phyloP scores from a whole-genome alignment of 106 monocot species.

The Acorus calamus region DNA sequence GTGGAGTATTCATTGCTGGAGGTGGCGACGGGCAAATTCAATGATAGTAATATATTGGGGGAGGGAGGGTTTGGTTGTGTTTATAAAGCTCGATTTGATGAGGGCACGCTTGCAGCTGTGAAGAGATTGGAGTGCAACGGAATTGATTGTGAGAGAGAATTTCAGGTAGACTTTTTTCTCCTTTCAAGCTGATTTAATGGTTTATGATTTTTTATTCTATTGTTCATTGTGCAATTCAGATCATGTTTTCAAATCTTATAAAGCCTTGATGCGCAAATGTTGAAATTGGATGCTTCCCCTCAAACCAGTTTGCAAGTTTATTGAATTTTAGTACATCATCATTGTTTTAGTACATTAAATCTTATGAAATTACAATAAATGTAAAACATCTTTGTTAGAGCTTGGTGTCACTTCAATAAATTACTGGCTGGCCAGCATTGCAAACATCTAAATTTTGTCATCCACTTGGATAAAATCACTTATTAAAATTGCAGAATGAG shows the following conservation, averaged over 20 bases:
- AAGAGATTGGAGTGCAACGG: slow-evolving; percentile 55
- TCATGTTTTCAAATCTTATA: too few relatives aligned
- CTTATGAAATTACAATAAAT: neutral
- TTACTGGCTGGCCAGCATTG: too few relatives aligned
- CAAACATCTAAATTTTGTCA: too few relatives aligned
- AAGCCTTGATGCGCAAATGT: too few relatives aligned
- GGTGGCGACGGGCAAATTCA: slow-evolving; percentile 58
- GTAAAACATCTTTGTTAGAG: too few relatives aligned
- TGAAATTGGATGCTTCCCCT: neutral
- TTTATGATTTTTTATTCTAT: too few relatives aligned
- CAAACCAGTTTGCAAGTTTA: neutral
- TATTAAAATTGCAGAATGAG: slow-evolving; percentile 57
- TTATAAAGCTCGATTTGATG: slow-evolving; percentile 65
- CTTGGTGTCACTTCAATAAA: too few relatives aligned
- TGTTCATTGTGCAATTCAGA: too few relatives aligned
- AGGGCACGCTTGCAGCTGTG: slow-evolving; percentile 47
- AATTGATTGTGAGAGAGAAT: slow-evolving; percentile 58
- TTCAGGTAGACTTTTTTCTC: slow-evolving; percentile 33
- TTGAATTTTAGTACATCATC: neutral
- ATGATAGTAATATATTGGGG: slow-evolving; percentile 56
- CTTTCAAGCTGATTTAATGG: too few relatives aligned
- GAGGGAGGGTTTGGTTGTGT: slow-evolving; percentile 52
- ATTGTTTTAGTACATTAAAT: neutral
- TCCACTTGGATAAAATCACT: too few relatives aligned
- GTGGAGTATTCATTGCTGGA: slow-evolving; percentile 57